Evolutionary conservation across 2,329 filamentous ascomycete genomes (phyloP), one percentile per base, ranked within the genome.

Genomic region (Monosporascus sp.): DNA sequence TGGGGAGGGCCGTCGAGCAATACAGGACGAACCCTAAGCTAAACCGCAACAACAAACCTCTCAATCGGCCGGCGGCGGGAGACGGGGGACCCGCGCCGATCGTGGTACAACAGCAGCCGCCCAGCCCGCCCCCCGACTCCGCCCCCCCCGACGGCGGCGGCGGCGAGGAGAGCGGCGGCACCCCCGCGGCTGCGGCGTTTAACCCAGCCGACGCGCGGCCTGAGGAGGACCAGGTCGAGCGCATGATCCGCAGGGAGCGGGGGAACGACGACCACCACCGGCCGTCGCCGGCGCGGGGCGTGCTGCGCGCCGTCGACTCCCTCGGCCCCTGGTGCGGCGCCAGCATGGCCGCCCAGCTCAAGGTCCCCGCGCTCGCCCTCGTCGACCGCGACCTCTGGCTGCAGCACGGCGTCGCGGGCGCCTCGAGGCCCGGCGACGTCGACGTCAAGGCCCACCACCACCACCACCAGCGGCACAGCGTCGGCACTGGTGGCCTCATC

Each of bases 291-390:
- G 64, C 82, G 1, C 79, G 82, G 39, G 86, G 86, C 2, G 71
- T 76, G 27, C 72, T 91, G 39, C 78, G 88, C 25, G 85, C 80
- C 2, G 72, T 90, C 2, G 83, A 89, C 56, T 84, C 85, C 1
- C 70, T 92, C 1, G 89, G 89, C 0, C 74, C 88, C 2, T 93
- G 88, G 88, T 80, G 81, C 20, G 89, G 89, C 11, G 88, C 84
- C 3, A 90, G 87, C 65, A 65, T 93, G 51, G 72, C 88, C 18
- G 81, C 85, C 3, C 82, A 86, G 58, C 73, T 91, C 54, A 86
- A 85, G 52, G 76, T 90, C 4, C 81, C 83, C 37, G 83, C 87
- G 2, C 78, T 89, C 50, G 85, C 86, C 2, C 81, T 85, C 31
- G 74, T 92, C 20, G 88, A 91, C 57, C 76, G 85, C 25, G 89